phyloP scores from a whole-genome alignment of 306 rosid species.

The Mimosa pudica region DNA sequence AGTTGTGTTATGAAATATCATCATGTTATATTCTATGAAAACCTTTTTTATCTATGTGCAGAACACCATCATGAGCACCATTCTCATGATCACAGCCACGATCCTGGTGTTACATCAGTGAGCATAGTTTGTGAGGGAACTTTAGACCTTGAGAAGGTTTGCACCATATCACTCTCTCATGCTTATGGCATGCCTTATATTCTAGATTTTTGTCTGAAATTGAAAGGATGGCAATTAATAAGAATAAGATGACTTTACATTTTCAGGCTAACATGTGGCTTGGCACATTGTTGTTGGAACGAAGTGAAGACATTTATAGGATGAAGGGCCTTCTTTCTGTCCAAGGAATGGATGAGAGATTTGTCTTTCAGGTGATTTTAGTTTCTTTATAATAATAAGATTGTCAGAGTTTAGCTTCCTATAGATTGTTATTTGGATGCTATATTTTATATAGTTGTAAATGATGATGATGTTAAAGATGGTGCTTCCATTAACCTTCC shows the following conservation, averaged over 20 bases:
- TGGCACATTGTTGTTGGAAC: slow-evolving; percentile 77
- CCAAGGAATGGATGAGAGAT: slow-evolving; percentile 91
- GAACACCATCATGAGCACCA: slow-evolving; percentile 70
- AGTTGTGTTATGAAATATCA: slow-evolving; percentile 33
- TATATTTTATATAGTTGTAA: neutral
- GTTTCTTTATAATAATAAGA: neutral
- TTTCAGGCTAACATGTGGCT: slow-evolving; percentile 96
- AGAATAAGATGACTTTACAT: neutral
- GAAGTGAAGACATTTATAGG: slow-evolving; percentile 89
- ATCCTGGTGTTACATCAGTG: slow-evolving; percentile 93
- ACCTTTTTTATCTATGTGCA: slow-evolving; percentile 44
- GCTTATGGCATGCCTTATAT: slow-evolving; percentile 17
- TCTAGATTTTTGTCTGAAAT: slow-evolving; percentile 13
- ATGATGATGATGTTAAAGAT: neutral
- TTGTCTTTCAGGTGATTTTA: slow-evolving; percentile 85
- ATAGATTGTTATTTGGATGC: neutral
- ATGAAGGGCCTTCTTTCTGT: slow-evolving; percentile 96
- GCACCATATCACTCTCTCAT: slow-evolving; percentile 29
- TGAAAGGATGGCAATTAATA: slow-evolving; percentile 20
- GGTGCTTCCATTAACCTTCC: neutral
- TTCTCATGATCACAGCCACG: slow-evolving; percentile 84
- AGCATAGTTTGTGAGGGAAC: slow-evolving; percentile 96
- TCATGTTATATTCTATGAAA: neutral
- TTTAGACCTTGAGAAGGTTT: slow-evolving; percentile 95
- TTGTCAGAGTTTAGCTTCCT: slow-evolving; percentile 9